Evolutionary conservation across 805 yeast species (phyloP).

Genomic region (Saitoella complicata): DNA sequence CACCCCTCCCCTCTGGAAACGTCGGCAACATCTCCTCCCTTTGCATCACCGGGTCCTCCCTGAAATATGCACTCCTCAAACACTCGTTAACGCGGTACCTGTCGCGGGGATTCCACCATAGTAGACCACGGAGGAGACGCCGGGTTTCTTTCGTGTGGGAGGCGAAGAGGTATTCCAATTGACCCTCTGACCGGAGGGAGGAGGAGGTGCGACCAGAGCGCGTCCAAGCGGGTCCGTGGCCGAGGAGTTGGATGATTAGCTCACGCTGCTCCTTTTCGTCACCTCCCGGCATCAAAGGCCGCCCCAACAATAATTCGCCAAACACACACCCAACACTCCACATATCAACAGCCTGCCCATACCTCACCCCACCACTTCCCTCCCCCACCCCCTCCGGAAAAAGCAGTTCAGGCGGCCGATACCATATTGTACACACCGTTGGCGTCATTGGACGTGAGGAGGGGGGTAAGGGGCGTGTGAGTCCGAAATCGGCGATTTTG

Average conservation of each 20-base stretch:
- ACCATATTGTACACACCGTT: conserved; percentile 79
- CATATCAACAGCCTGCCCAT: conserved; percentile 76
- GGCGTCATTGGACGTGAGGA: conserved; percentile 9
- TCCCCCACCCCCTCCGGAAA: conserved; percentile 17
- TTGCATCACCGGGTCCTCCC: too few species aligned
- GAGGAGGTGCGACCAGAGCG: too few species aligned
- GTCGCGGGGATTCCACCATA: too few species aligned
- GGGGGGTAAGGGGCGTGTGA: conserved; percentile 18
- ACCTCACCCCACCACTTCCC: conserved; percentile 55
- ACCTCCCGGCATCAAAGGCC: conserved; percentile 87
- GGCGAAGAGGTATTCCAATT: too few species aligned
- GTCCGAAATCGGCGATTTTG: conserved; percentile 12
- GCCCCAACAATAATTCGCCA: conserved; percentile 89
- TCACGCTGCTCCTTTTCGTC: conserved; percentile 81
- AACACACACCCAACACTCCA: conserved; percentile 97
- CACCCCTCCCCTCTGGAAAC: too few species aligned
- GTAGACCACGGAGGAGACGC: too few species aligned
- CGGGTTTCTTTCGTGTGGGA: too few species aligned
- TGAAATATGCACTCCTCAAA: too few species aligned
- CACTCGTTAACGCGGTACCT: too few species aligned
- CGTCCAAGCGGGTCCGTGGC: conserved; percentile 19
- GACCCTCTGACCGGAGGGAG: too few species aligned
- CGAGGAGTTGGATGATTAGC: conserved; percentile 87
- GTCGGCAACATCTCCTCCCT: too few species aligned
- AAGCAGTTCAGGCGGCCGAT: conserved; percentile 83